A percentile compares a stretch with the other conserved stretches of the same genome.
phyloP scores from a whole-genome alignment of 495 filamentous ascomycete genomes.

The Podospora comata region DNA sequence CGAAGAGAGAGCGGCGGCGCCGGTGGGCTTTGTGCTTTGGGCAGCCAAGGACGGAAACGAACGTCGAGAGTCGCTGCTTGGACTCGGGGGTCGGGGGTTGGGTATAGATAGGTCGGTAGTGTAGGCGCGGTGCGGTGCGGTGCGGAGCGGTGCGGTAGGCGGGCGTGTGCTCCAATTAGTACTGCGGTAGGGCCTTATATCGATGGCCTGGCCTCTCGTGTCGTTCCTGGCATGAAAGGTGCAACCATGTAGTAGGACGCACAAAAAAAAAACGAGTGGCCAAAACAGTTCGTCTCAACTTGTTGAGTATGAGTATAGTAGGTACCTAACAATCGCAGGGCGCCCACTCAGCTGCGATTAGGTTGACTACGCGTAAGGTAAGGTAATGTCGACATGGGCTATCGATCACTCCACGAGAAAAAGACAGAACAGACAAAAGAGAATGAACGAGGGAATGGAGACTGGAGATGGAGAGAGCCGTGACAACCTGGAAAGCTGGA shows the following conservation, averaged over 20 bases:
- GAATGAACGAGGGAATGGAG: slow-evolving; percentile 4
- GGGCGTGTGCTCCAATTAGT: slow-evolving; percentile 7
- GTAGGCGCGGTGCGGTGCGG: background rate
- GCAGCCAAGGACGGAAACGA: slow-evolving; percentile 11
- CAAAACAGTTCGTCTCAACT: slow-evolving; percentile 5
- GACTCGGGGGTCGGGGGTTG: background rate
- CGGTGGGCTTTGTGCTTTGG: background rate
- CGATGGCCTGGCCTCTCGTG: background rate
- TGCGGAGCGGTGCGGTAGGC: background rate
- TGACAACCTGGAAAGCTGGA: background rate
- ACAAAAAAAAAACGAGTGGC: slow-evolving; percentile 8
- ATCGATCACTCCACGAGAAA: background rate
- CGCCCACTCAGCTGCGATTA: background rate
- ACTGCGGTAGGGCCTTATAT: background rate
- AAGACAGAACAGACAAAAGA: background rate
- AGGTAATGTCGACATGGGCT: background rate
- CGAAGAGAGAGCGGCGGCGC: slow-evolving; percentile 9
- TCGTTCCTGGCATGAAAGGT: background rate
- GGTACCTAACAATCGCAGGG: background rate
- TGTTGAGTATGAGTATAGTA: background rate
- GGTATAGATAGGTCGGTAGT: slow-evolving; percentile 3
- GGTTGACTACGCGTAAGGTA: too few relatives aligned
- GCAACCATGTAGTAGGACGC: slow-evolving; percentile 6
- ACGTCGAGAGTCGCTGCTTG: slow-evolving; percentile 17
- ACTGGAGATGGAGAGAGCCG: background rate